Base-by-base conservation (phyloP, 2,329 filamentous ascomycete species). In the Onygenales sp. region DNA sequence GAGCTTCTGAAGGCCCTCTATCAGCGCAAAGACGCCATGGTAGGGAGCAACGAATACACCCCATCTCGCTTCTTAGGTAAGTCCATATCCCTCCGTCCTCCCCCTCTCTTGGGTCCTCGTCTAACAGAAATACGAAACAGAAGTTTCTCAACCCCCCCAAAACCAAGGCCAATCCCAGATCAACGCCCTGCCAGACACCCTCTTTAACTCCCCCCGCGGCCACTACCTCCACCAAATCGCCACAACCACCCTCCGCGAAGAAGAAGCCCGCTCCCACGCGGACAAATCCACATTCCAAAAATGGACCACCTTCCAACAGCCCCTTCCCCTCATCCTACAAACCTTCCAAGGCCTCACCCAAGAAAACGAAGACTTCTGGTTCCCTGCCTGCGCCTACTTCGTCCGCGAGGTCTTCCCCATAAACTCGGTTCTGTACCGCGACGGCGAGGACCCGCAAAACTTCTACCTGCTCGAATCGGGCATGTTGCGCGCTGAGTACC, bases 351-450 rank as follows among this genome's bases (percentile, higher is more conserved):
- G 89, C 44, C 75, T 96, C 10, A 94, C 88, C 50, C 76, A 83
- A 51, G 84, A 87, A 67, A 93, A 92, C 64, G 90, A 95, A 68
- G 91, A 96, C 68, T 97, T 97, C 67, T 98, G 93, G 93, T 92
- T 91, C 69, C 82, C 82, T 1, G 85, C 84, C 0, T 82, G 82
- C 4, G 75, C 80, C 0, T 97, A 87, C 72, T 96, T 98, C 65
- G 72, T 75, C 40, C 81, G 82, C 44, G 81, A 81, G 57, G 81
- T 86, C 56, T 88, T 85, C 58, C 60, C 77, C 0, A 78, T 83
- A 0, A 89, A 88, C 3, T 84, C 84, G 0, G 76, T 88, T 2
- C 74, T 98, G 2, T 98, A 92, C 70, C 77, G 80, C 3, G 82
- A 86, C 39, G 90, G 89, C 55, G 86, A 96, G 60, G 64, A 76